Evolutionary conservation across 2,329 filamentous ascomycete species (phyloP).

Genomic region (Pseudovirgaria hyperparasitica): DNA sequence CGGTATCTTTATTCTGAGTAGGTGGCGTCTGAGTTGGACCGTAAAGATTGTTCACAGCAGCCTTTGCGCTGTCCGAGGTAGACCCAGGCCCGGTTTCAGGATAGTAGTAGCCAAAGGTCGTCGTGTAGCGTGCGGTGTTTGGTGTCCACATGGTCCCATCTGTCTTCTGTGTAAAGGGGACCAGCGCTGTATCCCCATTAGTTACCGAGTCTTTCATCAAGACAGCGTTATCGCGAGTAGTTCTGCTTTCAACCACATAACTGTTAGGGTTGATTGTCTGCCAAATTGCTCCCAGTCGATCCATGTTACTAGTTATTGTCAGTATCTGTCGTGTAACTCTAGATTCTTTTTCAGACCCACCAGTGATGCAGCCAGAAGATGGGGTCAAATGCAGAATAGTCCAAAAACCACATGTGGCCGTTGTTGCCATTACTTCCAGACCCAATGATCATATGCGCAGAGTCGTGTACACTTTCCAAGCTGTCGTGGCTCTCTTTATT

Average conservation of each 20-base stretch:
- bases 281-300: constrained; percentile 55
- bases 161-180: constrained; percentile 51
- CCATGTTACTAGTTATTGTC: constrained; percentile 23
- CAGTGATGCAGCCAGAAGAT: constrained; percentile 34
- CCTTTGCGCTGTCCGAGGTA: too few species aligned
- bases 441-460: constrained; percentile 20
- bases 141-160: constrained; percentile 57
- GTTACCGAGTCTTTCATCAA: not conserved
- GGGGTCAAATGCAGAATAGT: constrained; percentile 67
- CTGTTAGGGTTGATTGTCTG: constrained; percentile 57
- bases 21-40: constrained; percentile 31
- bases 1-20: constrained; percentile 5
- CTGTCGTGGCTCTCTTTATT: constrained; percentile 20
- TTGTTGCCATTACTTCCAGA: too few species aligned
- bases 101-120: constrained; percentile 62
- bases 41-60: constrained; percentile 49
- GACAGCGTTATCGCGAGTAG: not conserved
- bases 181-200: constrained; percentile 37
- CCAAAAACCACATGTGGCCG: constrained; percentile 64
- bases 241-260: too few species aligned
- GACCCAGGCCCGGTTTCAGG: constrained; percentile 54
- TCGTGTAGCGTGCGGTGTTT: constrained; percentile 44
- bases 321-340: too few species aligned
- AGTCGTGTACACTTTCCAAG: constrained; percentile 23
- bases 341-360: not conserved